A percentile compares a stretch with the other conserved stretches of the same genome.
These are phyloP conservation scores for Ambrosia artemisiifolia DNA, from an alignment of 129 eudicot genomes.

Conservation along the genomic window DNA sequence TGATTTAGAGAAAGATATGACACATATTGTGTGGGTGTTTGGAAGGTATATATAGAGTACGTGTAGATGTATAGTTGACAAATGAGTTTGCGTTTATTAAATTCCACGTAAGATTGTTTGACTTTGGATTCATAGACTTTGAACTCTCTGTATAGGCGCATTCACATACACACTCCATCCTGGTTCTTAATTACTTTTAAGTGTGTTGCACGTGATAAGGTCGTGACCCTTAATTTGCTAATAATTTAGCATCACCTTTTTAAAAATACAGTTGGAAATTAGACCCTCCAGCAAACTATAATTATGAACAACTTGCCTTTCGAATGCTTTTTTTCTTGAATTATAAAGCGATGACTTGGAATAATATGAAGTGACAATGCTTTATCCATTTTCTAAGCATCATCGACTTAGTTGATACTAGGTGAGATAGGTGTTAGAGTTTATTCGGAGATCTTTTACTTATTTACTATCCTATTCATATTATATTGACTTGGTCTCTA, in stretches of 20 bases:
- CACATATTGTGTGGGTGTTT: conserved; percentile 14
- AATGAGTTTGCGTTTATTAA: conserved; percentile 10
- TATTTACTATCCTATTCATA: no score
- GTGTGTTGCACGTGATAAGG: conserved; percentile 21
- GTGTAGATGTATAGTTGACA: conserved; percentile 12
- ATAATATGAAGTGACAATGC: no score
- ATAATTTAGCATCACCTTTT: background rate
- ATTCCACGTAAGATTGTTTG: conserved; percentile 36
- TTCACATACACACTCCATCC: background rate
- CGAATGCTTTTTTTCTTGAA: no score
- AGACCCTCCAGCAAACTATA: no score
- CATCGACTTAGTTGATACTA: no score
- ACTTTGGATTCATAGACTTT: conserved; percentile 22
- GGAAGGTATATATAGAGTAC: conserved; percentile 43
- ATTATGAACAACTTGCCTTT: no score
- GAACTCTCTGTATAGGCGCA: conserved; percentile 17
- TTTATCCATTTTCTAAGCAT: no score
- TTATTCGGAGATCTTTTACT: no score
- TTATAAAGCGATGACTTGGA: no score
- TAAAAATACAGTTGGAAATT: no score
- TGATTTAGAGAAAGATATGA: conserved; percentile 15
- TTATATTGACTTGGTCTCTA: no score
- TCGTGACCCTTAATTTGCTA: background rate
- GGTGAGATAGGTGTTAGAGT: no score
- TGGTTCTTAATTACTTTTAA: background rate